Percentiles rank a stretch among this genome's conserved stretches.
phyloP scores from a whole-genome alignment of 345 rosid genomes.

The Euphorbia pulcherrima region DNA sequence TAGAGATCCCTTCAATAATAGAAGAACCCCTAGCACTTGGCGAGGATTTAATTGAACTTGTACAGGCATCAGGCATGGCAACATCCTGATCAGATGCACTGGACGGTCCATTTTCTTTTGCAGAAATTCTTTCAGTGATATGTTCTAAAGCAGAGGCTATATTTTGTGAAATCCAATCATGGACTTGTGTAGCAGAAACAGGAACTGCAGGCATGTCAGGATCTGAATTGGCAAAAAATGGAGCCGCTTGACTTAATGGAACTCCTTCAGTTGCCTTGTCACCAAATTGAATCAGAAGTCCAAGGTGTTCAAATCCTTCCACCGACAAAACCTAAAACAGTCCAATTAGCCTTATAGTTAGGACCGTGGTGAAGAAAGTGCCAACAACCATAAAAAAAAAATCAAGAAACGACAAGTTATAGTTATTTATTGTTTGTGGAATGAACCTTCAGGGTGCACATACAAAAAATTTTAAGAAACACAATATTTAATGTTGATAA shows the following conservation, averaged over 20 bases:
- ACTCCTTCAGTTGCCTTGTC: constrained; percentile 78
- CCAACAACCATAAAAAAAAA: constrained; percentile 2
- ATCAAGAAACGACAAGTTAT: neutral
- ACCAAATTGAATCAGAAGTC: constrained; percentile 87
- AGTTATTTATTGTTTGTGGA: neutral
- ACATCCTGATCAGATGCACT: constrained; percentile 77
- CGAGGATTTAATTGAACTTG: constrained; percentile 57
- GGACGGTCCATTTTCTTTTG: constrained; percentile 78
- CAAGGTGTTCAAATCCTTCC: constrained; percentile 97
- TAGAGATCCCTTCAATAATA: constrained; percentile 92
- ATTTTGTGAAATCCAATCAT: constrained; percentile 81
- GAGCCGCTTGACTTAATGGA: constrained; percentile 82
- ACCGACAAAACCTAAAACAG: constrained; percentile 71
- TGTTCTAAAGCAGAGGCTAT: constrained; percentile 72
- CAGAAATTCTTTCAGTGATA: constrained; percentile 74
- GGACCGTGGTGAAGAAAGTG: constrained; percentile 7
- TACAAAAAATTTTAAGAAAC: constrained; percentile 5
- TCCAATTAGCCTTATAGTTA: constrained; percentile 20
- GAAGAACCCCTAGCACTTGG: constrained; percentile 61
- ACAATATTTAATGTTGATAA: neutral
- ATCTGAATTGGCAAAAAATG: constrained; percentile 97
- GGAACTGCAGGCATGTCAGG: constrained; percentile 99
- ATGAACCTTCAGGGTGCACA: neutral
- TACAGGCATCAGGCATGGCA: constrained; percentile 86
- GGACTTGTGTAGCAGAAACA: constrained; percentile 82